A percentile compares a stretch with the other conserved stretches of the same genome.
These are phyloP conservation scores for Ananas comosus DNA, from an alignment of 176 grass and related monocot species.

Conservation along the genomic window DNA sequence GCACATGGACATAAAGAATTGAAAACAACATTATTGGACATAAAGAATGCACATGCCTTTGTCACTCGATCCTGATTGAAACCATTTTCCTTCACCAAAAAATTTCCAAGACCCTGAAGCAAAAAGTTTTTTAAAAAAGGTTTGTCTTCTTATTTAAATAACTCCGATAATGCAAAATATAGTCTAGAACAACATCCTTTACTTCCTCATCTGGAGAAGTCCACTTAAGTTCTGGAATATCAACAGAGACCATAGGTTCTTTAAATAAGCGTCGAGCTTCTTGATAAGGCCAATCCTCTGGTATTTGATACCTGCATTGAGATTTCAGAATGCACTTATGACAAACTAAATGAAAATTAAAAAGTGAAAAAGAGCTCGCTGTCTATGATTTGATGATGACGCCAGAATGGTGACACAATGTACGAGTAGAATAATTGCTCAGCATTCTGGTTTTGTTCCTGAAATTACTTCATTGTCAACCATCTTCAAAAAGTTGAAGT, in stretches of 20 bases:
- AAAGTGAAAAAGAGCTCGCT: constrained; percentile 2
- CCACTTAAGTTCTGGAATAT: constrained; percentile 69
- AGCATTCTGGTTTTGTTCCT: no score
- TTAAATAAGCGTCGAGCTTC: constrained; percentile 80
- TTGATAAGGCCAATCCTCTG: constrained; percentile 86
- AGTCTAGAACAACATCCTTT: constrained; percentile 6
- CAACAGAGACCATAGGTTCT: constrained; percentile 49
- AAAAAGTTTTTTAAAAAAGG: constrained; percentile 4
- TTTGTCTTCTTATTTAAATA: constrained; percentile 20
- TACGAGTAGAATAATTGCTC: no score
- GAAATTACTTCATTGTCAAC: no score
- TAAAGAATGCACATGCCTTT: constrained; percentile 43
- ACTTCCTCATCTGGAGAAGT: constrained; percentile 62
- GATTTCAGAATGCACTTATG: constrained; percentile 13
- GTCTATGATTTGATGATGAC: background rate
- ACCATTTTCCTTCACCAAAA: constrained; percentile 71
- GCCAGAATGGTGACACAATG: no score
- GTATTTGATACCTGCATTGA: constrained; percentile 61
- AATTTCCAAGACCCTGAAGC: constrained; percentile 54
- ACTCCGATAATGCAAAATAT: background rate
- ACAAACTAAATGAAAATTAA: background rate
- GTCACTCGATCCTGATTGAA: constrained; percentile 70
- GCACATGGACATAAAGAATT: constrained; percentile 1
- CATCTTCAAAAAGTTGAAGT: no score
- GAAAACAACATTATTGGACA: constrained; percentile 10